Evolutionary conservation across 768 basidiomycete genomes (phyloP).

Genomic region (Suillus clintonianus): DNA sequence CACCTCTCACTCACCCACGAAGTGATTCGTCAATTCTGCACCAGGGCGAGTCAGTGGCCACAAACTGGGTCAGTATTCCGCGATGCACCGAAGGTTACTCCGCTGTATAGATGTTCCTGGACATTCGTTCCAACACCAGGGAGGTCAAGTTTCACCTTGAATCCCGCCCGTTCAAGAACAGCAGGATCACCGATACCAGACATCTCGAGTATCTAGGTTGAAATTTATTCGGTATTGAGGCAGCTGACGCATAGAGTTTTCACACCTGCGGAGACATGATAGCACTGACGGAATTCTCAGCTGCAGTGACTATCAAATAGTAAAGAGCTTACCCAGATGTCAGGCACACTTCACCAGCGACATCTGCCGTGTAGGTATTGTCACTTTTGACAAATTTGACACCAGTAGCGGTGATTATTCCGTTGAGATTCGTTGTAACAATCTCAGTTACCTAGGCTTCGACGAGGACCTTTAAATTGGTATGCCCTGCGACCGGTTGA

Average conservation of each 20-base stretch:
- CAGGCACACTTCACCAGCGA: constrained; percentile 53
- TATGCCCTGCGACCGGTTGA: constrained; percentile 20
- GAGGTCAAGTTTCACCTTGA: constrained; percentile 31
- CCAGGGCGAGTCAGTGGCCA: not conserved
- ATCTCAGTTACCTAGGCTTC: constrained; percentile 31
- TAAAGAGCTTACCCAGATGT: constrained; percentile 37
- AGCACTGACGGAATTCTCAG: constrained; percentile 25
- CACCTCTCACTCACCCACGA: not conserved
- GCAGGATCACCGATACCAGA: constrained; percentile 54
- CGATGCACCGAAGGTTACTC: constrained; percentile 28
- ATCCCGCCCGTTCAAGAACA: constrained; percentile 41
- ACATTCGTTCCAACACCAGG: constrained; percentile 55
- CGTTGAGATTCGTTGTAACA: constrained; percentile 11
- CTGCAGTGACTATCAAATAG: not conserved
- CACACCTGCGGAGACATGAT: constrained; percentile 35
- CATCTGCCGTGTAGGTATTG: constrained; percentile 35
- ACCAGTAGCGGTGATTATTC: constrained; percentile 41
- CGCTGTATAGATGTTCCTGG: constrained; percentile 47
- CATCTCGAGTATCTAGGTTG: constrained; percentile 54
- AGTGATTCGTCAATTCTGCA: not conserved
- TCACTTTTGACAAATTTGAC: constrained; percentile 44
- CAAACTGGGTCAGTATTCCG: not conserved
- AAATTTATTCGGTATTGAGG: not conserved
- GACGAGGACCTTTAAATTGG: constrained; percentile 32
- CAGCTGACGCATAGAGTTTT: not conserved